phyloP scores from a whole-genome alignment of 768 basidiomycete species.

The Leccinum rimulosum region DNA sequence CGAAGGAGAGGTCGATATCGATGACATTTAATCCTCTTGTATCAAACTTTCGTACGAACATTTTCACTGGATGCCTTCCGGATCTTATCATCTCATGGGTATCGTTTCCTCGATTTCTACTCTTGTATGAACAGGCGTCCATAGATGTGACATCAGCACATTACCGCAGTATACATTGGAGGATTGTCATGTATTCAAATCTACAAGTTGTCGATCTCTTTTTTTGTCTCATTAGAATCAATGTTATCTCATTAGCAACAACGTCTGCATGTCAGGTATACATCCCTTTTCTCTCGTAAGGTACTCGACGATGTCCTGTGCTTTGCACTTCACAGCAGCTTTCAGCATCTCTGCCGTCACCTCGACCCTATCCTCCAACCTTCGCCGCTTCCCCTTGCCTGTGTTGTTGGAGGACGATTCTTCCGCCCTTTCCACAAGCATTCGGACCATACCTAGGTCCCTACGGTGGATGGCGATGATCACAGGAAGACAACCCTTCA shows the following conservation, averaged over 20 bases:
- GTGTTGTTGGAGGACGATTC: slow-evolving; percentile 23
- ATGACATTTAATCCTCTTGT: slow-evolving; percentile 64
- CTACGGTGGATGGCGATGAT: slow-evolving; percentile 71
- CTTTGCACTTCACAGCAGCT: slow-evolving; percentile 60
- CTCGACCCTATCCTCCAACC: slow-evolving; percentile 56
- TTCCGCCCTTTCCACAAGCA: slow-evolving; percentile 68
- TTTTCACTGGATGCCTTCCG: neutral
- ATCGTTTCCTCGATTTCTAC: slow-evolving; percentile 6
- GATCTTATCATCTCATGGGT: slow-evolving; percentile 11
- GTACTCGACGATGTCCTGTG: slow-evolving; percentile 70
- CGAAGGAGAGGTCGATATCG: slow-evolving; percentile 85
- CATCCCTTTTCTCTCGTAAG: slow-evolving; percentile 68
- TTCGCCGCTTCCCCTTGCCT: slow-evolving; percentile 44
- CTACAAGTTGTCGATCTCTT: neutral
- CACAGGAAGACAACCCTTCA: slow-evolving; percentile 64
- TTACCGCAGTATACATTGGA: slow-evolving; percentile 16
- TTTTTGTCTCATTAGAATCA: neutral
- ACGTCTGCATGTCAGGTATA: slow-evolving; percentile 69
- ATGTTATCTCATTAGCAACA: slow-evolving; percentile 38
- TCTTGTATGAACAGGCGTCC: slow-evolving; percentile 16
- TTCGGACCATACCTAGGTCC: slow-evolving; percentile 63
- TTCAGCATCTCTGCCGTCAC: slow-evolving; percentile 60
- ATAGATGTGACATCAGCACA: slow-evolving; percentile 27
- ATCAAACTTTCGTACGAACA: slow-evolving; percentile 18
- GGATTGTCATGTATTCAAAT: slow-evolving; percentile 10